Evolutionary conservation across 768 basidiomycete species (phyloP).

Genomic region (Terana coerulea): DNA sequence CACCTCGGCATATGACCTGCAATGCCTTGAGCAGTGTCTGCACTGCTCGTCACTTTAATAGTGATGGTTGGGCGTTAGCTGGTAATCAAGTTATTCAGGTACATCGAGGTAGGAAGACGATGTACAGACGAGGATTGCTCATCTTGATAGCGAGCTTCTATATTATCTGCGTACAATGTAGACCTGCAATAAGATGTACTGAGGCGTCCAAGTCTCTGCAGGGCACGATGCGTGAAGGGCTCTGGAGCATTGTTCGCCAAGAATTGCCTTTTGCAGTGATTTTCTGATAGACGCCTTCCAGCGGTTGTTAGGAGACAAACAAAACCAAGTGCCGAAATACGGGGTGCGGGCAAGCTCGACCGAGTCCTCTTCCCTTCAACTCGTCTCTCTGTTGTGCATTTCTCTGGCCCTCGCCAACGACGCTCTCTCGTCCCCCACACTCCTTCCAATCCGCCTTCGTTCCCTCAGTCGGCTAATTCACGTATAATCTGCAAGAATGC

Average conservation of each 20-base stretch:
- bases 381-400: background rate
- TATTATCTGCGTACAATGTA: no score
- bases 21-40: background rate
- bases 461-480: background rate
- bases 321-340: background rate
- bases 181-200: no score
- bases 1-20: background rate
- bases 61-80: no score
- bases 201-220: no score
- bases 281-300: background rate
- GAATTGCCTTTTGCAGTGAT: background rate
- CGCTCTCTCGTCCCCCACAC: slow-evolving; percentile 10
- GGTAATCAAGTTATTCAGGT: no score
- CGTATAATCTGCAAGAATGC: slow-evolving; percentile 17
- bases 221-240: background rate
- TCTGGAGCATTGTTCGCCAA: background rate
- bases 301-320: slow-evolving; percentile 7
- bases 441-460: slow-evolving; percentile 1
- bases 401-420: slow-evolving; percentile 1
- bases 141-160: no score
- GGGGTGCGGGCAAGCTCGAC: background rate
- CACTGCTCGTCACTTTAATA: no score
- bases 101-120: no score
- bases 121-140: no score
- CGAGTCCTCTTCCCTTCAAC: background rate